Percentiles rank a stretch among this genome's conserved stretches.
Evolutionary conservation across 1,139 yeast species (phyloP).

Genomic region (Sugiyamaella japonica): DNA sequence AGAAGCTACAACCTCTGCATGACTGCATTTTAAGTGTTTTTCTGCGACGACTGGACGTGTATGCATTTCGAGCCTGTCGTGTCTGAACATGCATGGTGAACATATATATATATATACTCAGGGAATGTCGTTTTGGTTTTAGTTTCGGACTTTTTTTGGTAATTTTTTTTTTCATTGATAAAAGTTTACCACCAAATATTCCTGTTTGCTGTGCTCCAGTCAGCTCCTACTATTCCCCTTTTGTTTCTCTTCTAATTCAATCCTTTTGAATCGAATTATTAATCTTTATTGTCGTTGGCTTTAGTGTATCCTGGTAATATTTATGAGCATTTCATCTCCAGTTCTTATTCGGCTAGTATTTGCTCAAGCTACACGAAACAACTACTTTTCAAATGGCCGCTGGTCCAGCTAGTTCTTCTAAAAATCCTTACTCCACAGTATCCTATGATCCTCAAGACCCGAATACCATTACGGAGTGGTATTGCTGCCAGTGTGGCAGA

Average conservation of each 20-base stretch:
- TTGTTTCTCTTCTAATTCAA: not conserved
- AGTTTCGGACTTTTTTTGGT: not conserved
- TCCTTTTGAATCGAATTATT: not conserved
- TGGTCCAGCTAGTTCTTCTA: conserved; percentile 10
- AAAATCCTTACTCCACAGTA: conserved; percentile 7
- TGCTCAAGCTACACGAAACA: not conserved
- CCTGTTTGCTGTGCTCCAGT: too few species aligned
- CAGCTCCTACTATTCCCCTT: too few species aligned
- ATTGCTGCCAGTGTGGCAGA: conserved; percentile 43
- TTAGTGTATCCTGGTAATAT: too few species aligned
- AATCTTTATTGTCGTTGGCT: too few species aligned
- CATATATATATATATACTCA: conserved; percentile 2
- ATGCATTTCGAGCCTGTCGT: conserved; percentile 4
- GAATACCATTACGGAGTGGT: conserved; percentile 41
- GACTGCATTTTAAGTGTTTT: not conserved
- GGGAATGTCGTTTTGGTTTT: not conserved
- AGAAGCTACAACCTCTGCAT: not conserved
- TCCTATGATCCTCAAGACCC: conserved; percentile 37
- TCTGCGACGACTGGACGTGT: not conserved
- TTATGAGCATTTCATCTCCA: not conserved
- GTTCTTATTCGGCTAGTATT: too few species aligned
- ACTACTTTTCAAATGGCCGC: conserved; percentile 11
- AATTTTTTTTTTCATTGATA: not conserved
- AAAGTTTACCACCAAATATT: not conserved
- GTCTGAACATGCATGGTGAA: not conserved